phyloP scores from a whole-genome alignment of 768 basidiomycete species.

The Amanita phalloides region DNA sequence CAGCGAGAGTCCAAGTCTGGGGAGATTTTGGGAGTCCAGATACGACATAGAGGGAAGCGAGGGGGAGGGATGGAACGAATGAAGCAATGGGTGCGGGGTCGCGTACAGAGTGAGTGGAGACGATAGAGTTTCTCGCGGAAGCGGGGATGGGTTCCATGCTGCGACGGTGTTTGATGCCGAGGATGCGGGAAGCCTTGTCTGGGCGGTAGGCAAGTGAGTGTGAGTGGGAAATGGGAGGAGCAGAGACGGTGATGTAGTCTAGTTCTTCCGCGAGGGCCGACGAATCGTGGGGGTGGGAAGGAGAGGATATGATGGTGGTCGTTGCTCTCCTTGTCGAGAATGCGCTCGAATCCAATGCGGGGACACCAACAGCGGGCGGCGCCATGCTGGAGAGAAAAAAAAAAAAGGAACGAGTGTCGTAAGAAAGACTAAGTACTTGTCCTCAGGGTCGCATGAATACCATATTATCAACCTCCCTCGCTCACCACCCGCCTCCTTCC shows the following conservation, averaged over 20 bases:
- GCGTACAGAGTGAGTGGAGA: constrained; percentile 61
- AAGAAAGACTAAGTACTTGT: not conserved
- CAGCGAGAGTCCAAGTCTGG: constrained; percentile 83
- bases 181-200: constrained; percentile 71
- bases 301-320: constrained; percentile 14
- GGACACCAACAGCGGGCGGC: constrained; percentile 23
- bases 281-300: constrained; percentile 21
- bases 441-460: not conserved
- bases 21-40: constrained; percentile 85
- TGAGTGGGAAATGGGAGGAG: constrained; percentile 20
- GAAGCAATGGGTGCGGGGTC: constrained; percentile 47
- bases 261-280: constrained; percentile 57
- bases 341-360: no score
- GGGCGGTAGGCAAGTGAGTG: constrained; percentile 31
- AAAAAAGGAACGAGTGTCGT: constrained; percentile 10
- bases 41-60: constrained; percentile 79
- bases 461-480: constrained; percentile 15
- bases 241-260: constrained; percentile 56
- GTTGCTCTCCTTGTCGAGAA: no score
- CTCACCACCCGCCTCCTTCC: constrained; percentile 44
- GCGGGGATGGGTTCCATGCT: constrained; percentile 84
- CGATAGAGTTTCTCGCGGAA: constrained; percentile 63
- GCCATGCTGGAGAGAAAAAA: constrained; percentile 8
- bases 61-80: constrained; percentile 60
- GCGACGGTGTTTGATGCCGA: constrained; percentile 63